Evolutionary conservation across 2,329 filamentous ascomycete species (phyloP).

Genomic region (Calycina herbarum): DNA sequence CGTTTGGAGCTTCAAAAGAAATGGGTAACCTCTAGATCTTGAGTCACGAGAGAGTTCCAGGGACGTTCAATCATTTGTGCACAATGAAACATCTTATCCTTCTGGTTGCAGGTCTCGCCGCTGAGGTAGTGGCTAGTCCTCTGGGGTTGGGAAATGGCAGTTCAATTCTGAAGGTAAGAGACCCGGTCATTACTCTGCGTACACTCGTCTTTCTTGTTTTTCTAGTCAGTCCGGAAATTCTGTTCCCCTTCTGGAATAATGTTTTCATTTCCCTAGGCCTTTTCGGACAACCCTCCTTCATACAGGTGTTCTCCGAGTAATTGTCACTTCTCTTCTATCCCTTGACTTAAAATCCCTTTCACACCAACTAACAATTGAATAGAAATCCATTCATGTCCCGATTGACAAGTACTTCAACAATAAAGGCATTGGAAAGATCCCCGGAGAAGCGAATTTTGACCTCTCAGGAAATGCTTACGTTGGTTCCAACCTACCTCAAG

Average conservation of each 20-base stretch:
- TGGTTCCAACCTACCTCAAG: conserved; percentile 33
- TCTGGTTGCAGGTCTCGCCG: background rate
- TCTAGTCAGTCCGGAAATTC: too few relatives aligned
- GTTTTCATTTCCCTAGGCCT: too few relatives aligned
- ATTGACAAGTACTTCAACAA: conserved; percentile 46
- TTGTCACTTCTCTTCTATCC: too few relatives aligned
- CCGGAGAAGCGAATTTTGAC: conserved; percentile 49
- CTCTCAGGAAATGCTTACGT: conserved; percentile 45
- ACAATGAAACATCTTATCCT: background rate
- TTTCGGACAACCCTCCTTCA: too few relatives aligned
- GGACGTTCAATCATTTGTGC: background rate
- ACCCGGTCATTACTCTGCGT: too few relatives aligned
- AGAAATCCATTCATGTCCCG: conserved; percentile 28
- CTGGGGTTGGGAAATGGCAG: background rate
- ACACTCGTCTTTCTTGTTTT: too few relatives aligned
- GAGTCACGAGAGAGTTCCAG: background rate
- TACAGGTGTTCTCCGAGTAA: too few relatives aligned
- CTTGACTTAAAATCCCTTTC: background rate
- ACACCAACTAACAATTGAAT: background rate
- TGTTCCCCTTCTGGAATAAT: too few relatives aligned
- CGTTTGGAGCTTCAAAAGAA: conserved; percentile 1
- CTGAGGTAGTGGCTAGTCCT: background rate
- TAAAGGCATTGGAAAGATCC: conserved; percentile 46
- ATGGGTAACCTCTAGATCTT: background rate
- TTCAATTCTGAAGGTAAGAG: background rate